phyloP scores from a whole-genome alignment of 768 basidiomycete species.

The Neoboletus brunneissimus region DNA sequence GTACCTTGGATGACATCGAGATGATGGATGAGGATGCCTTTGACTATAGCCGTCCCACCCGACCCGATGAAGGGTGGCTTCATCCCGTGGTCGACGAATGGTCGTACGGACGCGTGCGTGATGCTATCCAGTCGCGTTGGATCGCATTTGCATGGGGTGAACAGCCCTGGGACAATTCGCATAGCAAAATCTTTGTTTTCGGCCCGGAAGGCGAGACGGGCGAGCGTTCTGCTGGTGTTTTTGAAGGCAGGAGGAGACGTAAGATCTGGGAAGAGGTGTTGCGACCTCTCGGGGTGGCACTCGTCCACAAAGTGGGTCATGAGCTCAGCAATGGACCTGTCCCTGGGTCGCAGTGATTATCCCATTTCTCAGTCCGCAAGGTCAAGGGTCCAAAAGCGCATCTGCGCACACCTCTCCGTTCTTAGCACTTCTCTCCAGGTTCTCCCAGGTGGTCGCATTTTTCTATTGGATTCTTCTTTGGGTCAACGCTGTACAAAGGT shows the following conservation, averaged over 20 bases:
- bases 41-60: conserved; percentile 5
- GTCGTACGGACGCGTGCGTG: conserved; percentile 63
- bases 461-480: conserved; percentile 4
- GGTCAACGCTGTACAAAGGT: neutral
- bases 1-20: conserved; percentile 28
- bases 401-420: neutral
- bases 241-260: conserved; percentile 60
- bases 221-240: conserved; percentile 62
- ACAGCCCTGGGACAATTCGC: conserved; percentile 59
- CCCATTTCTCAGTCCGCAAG: neutral
- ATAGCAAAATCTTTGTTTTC: conserved; percentile 69
- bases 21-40: conserved; percentile 25
- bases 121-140: conserved; percentile 73
- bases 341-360: conserved; percentile 20
- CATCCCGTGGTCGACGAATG: conserved; percentile 61
- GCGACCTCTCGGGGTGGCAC: conserved; percentile 61
- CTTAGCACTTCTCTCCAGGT: neutral
- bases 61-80: conserved; percentile 46
- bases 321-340: conserved; percentile 73
- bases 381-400: conserved; percentile 7
- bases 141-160: conserved; percentile 72
- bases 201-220: conserved; percentile 82
- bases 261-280: conserved; percentile 63
- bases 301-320: conserved; percentile 70
- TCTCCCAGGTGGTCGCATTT: neutral